A percentile compares a stretch with the other conserved stretches of the same genome.
Conservation (phyloP, 2,329 filamentous ascomycete species). For the Talaromyces sp. region DNA sequence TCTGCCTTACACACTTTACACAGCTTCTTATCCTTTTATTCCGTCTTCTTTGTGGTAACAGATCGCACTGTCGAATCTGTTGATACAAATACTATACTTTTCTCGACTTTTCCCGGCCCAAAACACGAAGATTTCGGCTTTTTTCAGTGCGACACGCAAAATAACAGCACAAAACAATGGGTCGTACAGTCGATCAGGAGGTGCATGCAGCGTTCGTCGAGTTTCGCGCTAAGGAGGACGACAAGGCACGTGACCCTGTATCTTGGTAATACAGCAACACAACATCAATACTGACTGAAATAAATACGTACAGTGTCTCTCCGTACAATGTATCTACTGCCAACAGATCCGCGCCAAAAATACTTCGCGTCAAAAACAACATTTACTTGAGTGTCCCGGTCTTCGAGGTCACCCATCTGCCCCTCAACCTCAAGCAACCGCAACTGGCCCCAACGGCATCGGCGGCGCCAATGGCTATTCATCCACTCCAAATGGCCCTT, state of each 20-base stretch:
- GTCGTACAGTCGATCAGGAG: conserved; percentile 51
- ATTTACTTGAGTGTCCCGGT: conserved; percentile 50
- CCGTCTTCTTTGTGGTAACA: not conserved
- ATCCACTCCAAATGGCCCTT: conserved; percentile 39
- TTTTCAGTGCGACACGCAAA: conserved; percentile 10
- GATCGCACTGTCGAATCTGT: not conserved
- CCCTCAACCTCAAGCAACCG: conserved; percentile 41
- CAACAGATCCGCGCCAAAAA: conserved; percentile 54
- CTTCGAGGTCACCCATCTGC: conserved; percentile 46
- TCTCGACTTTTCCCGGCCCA: not conserved
- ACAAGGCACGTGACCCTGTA: conserved; percentile 45
- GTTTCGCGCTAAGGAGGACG: conserved; percentile 53
- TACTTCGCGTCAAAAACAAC: conserved; percentile 52
- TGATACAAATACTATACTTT: not conserved
- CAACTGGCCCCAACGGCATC: conserved; percentile 40
- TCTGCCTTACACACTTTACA: not conserved
- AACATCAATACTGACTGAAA: conserved; percentile 31
- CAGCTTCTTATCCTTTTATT: not conserved
- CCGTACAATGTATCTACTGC: conserved; percentile 53
- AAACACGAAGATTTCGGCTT: not conserved
- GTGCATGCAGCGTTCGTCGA: conserved; percentile 53
- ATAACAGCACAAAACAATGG: conserved; percentile 36
- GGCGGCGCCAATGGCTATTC: conserved; percentile 42
- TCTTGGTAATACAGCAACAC: conserved; percentile 30
- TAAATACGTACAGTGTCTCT: conserved; percentile 43